Base-by-base conservation (phyloP, 169 alveolate genomes). In the Plasmodium coatneyi region DNA sequence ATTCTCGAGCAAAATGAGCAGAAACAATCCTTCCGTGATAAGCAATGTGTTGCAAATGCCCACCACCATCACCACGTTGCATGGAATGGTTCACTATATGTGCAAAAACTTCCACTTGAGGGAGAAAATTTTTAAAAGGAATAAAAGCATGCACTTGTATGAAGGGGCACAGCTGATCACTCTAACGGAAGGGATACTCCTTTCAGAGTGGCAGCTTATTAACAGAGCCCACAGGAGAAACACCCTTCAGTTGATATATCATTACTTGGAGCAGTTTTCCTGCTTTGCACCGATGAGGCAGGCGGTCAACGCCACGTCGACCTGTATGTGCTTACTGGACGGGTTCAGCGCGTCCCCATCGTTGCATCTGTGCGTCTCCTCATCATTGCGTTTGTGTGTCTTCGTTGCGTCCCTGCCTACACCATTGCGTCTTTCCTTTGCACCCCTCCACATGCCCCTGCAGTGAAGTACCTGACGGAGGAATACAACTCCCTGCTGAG, bases 381-480 rank as follows among this genome's bases (percentile, higher is more conserved):
- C n/a, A n/a, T n/a, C n/a, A n/a, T n/a, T n/a, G n/a, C n/a, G 16
- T 12, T 0, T 0, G 56, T 19, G 5, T 46, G 56, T 12, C 56
- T 46, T 9, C 19, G 5, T 9, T 84, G 7, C 30, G 34, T 25
- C 79, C 49, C 32, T 0, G 2, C 43, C 36, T 28, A 9, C n/a
- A 34, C 71, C 52, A 39, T 16, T 60, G 22, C 52, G 5, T 70
- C 43, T 36, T 7, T 10, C n/a, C 32, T 81, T 6, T 25, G 49
- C 52, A 54, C 14, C 46, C 39, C 39, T 32, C 25, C 36, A 1
- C 19, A n/a, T 4, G 36, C 39, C 49, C 71, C 7, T 56, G 0
- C 83, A 87, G 93, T 79, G 41, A 87, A 78, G 10, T 87, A 78
- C 41, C 72, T 87, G 34, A 87, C 83, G 19, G 82, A 87, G 66